Evolutionary conservation across 805 yeast genomes (phyloP).

Genomic region (Debaryomyces maramus): DNA sequence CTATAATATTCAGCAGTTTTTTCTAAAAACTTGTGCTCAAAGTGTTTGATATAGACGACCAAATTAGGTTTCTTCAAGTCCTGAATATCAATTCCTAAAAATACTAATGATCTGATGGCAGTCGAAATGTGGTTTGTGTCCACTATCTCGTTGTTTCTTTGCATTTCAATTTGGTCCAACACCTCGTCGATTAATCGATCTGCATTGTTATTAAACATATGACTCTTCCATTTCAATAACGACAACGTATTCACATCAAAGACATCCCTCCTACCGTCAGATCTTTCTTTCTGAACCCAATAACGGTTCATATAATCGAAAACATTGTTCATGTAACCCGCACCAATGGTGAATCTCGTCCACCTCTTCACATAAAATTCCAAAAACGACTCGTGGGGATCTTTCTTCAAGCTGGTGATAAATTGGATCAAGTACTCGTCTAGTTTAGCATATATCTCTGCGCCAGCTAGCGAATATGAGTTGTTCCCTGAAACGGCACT

Average conservation of each 20-base stretch:
- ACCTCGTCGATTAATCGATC: constrained; percentile 65
- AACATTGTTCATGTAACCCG: constrained; percentile 87
- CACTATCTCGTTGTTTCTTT: constrained; percentile 76
- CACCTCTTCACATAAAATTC: constrained; percentile 85
- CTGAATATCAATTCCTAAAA: constrained; percentile 85
- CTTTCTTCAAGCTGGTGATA: constrained; percentile 49
- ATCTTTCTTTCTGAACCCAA: constrained; percentile 96
- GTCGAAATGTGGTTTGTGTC: constrained; percentile 64
- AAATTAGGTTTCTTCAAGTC: constrained; percentile 85
- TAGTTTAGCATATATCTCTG: constrained; percentile 78
- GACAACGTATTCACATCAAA: constrained; percentile 91
- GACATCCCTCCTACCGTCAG: constrained; percentile 86
- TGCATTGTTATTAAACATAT: constrained; percentile 70
- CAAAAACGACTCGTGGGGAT: constrained; percentile 64
- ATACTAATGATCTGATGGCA: constrained; percentile 84
- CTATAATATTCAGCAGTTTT: constrained; percentile 68
- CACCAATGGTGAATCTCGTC: constrained; percentile 88
- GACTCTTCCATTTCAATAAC: constrained; percentile 81
- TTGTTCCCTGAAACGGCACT: constrained; percentile 21
- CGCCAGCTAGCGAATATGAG: constrained; percentile 69
- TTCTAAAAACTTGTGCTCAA: constrained; percentile 74
- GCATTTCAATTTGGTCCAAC: constrained; percentile 70
- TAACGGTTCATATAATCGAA: constrained; percentile 94
- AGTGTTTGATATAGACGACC: constrained; percentile 74
- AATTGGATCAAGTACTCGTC: constrained; percentile 65